A percentile compares a stretch with the other conserved stretches of the same genome.
These are phyloP conservation scores for Cyclotella choctawhatcheeana DNA, from an alignment of 108 stramenopile genomes.

Conservation along the genomic window DNA sequence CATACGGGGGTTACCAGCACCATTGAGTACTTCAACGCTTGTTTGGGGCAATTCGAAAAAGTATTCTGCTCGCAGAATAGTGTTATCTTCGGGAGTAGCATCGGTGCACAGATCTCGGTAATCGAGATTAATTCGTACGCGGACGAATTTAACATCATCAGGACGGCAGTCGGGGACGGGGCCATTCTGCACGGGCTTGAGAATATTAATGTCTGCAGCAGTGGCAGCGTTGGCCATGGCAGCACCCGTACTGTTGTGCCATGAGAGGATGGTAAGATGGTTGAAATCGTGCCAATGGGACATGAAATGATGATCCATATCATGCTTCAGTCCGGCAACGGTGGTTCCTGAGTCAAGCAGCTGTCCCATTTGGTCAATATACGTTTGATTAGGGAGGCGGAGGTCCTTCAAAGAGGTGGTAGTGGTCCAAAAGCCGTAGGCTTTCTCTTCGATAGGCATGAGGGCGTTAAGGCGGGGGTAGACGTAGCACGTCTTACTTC, in stretches of 20 bases:
- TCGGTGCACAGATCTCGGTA: neutral
- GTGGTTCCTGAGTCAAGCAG: neutral
- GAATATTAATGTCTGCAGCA: neutral
- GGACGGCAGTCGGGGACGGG: neutral
- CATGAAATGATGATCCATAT: neutral
- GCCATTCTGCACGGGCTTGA: neutral
- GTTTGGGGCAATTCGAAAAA: neutral
- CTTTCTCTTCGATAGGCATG: neutral
- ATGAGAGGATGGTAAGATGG: neutral
- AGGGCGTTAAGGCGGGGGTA: neutral
- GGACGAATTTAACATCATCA: neutral
- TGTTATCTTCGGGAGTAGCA: neutral
- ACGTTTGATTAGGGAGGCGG: neutral
- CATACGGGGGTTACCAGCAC: neutral
- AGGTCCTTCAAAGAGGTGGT: neutral
- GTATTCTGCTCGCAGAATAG: neutral
- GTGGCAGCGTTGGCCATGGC: neutral
- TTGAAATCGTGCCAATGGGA: neutral
- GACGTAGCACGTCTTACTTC: neutral
- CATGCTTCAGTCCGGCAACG: neutral
- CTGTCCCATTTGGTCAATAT: neutral
- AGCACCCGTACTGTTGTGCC: neutral
- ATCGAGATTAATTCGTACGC: neutral
- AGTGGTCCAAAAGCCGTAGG: neutral
- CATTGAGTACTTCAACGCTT: neutral